These are phyloP conservation scores for Aspergillus funiculosus DNA, from an alignment of 495 filamentous ascomycete genomes.

Conservation along the genomic window DNA sequence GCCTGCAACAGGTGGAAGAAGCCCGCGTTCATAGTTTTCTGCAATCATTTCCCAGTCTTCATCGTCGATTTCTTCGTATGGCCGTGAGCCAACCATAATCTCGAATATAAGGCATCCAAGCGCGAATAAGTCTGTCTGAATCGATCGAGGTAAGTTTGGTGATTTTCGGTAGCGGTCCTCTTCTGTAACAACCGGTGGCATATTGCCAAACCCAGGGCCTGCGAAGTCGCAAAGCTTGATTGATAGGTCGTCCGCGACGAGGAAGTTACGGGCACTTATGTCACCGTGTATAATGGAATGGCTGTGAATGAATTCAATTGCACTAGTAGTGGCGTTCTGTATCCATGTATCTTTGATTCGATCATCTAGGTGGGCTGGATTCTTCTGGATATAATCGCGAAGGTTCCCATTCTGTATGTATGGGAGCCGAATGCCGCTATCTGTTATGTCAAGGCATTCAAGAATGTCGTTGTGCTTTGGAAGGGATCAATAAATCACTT, in stretches of 20 bases:
- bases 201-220: conserved; percentile 13
- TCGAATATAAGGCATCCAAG: conserved; percentile 22
- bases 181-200: conserved; percentile 9
- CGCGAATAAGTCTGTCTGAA: conserved; percentile 20
- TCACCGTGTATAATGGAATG: conserved; percentile 26
- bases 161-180: conserved; percentile 14
- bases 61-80: conserved; percentile 14
- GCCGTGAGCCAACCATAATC: conserved; percentile 10
- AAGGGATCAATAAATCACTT: conserved; percentile 11
- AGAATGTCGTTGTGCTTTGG: conserved; percentile 16
- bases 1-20: conserved; percentile 15
- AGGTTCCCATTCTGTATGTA: conserved; percentile 12
- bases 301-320: conserved; percentile 21
- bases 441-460: conserved; percentile 16
- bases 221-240: conserved; percentile 29
- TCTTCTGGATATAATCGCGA: conserved; percentile 12
- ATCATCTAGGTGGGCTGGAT: conserved; percentile 1
- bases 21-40: conserved; percentile 1
- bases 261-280: conserved; percentile 29
- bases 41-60: conserved; percentile 13
- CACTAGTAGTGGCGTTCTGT: conserved; percentile 20
- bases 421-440: conserved; percentile 12
- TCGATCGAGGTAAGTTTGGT: conserved; percentile 3
- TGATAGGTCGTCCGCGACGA: conserved; percentile 26
- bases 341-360: conserved; percentile 22